Percentiles rank a stretch among this genome's conserved stretches.
Conservation (phyloP, 176 grass and related monocot genomes). For the Oryza nivara region DNA sequence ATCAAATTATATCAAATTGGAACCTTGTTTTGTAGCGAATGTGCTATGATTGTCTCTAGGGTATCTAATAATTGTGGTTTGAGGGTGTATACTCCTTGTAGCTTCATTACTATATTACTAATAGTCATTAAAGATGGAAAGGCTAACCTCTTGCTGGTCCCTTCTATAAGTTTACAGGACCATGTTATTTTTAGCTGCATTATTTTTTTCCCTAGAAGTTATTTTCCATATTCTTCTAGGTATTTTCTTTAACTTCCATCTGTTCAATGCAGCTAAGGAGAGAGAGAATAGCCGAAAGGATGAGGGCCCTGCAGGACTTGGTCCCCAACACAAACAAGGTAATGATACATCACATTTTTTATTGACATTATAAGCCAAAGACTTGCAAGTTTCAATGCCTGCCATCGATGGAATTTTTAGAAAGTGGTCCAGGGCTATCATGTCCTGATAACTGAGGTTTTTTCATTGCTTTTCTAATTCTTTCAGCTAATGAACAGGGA, state of each 20-base stretch:
- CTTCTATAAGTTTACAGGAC: not conserved
- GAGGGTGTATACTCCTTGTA: slow-evolving; percentile 17
- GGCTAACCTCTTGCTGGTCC: not conserved
- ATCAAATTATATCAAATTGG: slow-evolving; percentile 35
- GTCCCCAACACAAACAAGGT: slow-evolving; percentile 98
- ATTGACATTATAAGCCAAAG: slow-evolving; percentile 18
- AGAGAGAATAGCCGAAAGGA: slow-evolving; percentile 97
- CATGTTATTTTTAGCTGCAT: not conserved
- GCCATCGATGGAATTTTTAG: slow-evolving; percentile 13
- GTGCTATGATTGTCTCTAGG: slow-evolving; percentile 26
- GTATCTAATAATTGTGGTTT: slow-evolving; percentile 35
- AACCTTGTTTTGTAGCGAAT: slow-evolving; percentile 44
- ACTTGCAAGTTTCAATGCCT: slow-evolving; percentile 22
- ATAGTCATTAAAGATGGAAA: not conserved
- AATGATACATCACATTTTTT: slow-evolving; percentile 36
- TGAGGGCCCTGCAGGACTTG: slow-evolving; percentile 88
- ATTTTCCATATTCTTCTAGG: not conserved
- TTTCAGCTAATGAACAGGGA: slow-evolving; percentile 16
- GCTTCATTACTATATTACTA: slow-evolving; percentile 17
- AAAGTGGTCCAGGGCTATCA: slow-evolving; percentile 36
- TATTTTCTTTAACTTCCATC: slow-evolving; percentile 2
- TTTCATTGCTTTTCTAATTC: slow-evolving; percentile 5
- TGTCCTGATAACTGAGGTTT: slow-evolving; percentile 13
- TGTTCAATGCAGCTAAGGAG: slow-evolving; percentile 66
- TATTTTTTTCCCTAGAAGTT: not conserved